Evolutionary conservation across 2,329 filamentous ascomycete species (phyloP).

Genomic region (Trichoderma pleuroti): DNA sequence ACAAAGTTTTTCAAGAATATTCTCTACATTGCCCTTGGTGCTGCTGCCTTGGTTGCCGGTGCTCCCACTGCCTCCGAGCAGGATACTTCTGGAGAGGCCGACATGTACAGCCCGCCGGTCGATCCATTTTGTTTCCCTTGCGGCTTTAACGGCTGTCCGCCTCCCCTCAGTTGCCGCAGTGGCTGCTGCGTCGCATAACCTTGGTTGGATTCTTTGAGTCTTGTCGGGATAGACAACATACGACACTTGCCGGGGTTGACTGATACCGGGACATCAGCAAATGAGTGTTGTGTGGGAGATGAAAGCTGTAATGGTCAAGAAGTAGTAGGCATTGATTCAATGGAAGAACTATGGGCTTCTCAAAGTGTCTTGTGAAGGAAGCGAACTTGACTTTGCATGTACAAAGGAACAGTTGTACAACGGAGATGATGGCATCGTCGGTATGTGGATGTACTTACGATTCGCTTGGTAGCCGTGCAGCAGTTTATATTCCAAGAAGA

Average conservation of each 20-base stretch:
- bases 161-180: no score
- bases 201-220: no score
- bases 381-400: not conserved
- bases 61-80: no score
- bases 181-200: no score
- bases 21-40: no score
- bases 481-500: not conserved
- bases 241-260: not conserved
- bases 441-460: not conserved
- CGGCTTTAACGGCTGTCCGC: no score
- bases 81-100: no score
- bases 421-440: not conserved
- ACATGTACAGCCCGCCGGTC: no score
- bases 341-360: not conserved
- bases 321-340: not conserved
- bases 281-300: not conserved
- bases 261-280: not conserved
- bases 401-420: not conserved
- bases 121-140: no score
- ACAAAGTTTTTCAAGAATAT: no score
- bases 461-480: not conserved
- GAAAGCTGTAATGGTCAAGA: not conserved
- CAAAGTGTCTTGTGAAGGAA: accelerated
- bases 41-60: no score
- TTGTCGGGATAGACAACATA: no score